A percentile compares a stretch with the other conserved stretches of the same genome.
phyloP scores from a whole-genome alignment of 306 rosid genomes.

The Alnus glutinosa region DNA sequence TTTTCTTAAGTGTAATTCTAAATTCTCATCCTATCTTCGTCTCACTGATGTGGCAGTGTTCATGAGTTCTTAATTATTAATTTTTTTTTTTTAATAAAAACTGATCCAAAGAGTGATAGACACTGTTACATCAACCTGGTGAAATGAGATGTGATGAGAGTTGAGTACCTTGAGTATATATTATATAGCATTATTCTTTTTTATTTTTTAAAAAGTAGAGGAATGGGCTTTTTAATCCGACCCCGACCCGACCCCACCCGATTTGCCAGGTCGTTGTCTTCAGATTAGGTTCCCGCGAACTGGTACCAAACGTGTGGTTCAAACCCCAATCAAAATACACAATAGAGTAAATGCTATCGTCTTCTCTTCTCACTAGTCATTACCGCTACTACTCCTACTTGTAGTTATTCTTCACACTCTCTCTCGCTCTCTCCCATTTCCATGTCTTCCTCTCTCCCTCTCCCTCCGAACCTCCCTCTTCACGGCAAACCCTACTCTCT shows the following conservation, averaged over 20 bases:
- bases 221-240: background rate
- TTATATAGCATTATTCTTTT: no score
- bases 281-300: slow-evolving; percentile 21
- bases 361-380: background rate
- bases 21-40: no score
- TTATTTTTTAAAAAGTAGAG: no score
- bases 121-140: no score
- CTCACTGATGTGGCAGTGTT: no score
- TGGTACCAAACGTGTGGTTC: slow-evolving; percentile 9
- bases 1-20: no score
- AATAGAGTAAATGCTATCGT: background rate
- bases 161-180: no score
- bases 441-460: slow-evolving; percentile 27
- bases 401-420: background rate
- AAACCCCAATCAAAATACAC: background rate
- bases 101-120: no score
- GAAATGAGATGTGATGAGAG: no score
- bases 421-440: slow-evolving; percentile 23
- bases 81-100: no score
- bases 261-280: background rate
- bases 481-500: slow-evolving; percentile 9
- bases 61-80: no score
- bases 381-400: background rate
- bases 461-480: slow-evolving; percentile 30
- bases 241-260: background rate